These are phyloP conservation scores for Lanmaoa rubissima DNA, from an alignment of 768 basidiomycete species.

Conservation along the genomic window DNA sequence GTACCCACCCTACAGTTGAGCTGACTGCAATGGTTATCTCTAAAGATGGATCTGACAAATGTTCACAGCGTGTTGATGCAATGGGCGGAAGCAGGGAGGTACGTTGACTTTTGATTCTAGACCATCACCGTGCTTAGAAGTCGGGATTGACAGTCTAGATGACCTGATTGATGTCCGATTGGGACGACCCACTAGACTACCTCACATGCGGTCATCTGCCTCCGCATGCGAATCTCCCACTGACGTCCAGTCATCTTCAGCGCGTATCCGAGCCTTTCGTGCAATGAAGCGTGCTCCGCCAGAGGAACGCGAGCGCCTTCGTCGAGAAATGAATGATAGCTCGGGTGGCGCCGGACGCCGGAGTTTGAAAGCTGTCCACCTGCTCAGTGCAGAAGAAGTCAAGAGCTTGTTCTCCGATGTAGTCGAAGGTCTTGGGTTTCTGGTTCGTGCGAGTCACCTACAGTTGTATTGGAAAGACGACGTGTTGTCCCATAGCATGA, in stretches of 20 bases:
- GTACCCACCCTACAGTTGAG: conserved; percentile 85
- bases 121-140: background rate
- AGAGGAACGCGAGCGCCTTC: conserved; percentile 60
- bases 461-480: conserved; percentile 3
- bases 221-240: conserved; percentile 24
- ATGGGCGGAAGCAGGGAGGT: conserved; percentile 88
- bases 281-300: conserved; percentile 64
- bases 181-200: conserved; percentile 49
- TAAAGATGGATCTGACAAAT: background rate
- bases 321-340: conserved; percentile 46
- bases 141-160: conserved; percentile 51
- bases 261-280: conserved; percentile 74
- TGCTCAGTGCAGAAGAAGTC: conserved; percentile 84
- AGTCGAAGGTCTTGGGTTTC: conserved; percentile 79
- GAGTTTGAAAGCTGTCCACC: conserved; percentile 73
- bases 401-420: conserved; percentile 80
- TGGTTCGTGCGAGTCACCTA: conserved; percentile 48
- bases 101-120: background rate
- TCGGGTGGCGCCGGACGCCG: conserved; percentile 16
- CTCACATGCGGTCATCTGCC: conserved; percentile 39
- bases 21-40: background rate
- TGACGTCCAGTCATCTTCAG: conserved; percentile 56
- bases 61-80: conserved; percentile 77
- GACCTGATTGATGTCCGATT: conserved; percentile 82
- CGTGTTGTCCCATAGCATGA: conserved; percentile 52